These are phyloP conservation scores for Rubia tinctorum DNA, from an alignment of 305 asterid genomes.

Conservation along the genomic window DNA sequence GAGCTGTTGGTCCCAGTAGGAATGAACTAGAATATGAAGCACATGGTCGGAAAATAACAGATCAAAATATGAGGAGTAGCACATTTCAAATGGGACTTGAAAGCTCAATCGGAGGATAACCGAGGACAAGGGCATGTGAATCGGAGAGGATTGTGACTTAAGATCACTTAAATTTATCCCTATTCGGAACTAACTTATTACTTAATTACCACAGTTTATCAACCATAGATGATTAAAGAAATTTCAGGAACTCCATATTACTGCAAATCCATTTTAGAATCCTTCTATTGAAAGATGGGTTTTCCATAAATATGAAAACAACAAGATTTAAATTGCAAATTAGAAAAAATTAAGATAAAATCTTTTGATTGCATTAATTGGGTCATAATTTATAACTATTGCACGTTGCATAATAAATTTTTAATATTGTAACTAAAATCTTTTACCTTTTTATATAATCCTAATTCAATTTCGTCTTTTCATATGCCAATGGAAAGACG, in stretches of 20 bases:
- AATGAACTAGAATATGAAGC: not conserved
- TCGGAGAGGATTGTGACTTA: not conserved
- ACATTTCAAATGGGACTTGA: not conserved
- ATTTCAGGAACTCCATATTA: not conserved
- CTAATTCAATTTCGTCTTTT: no score
- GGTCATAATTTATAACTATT: no score
- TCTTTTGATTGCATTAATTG: no score
- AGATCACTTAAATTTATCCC: not conserved
- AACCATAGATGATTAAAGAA: not conserved
- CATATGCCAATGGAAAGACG: no score
- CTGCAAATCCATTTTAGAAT: no score
- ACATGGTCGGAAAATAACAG: not conserved
- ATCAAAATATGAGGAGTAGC: not conserved
- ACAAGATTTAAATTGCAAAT: no score
- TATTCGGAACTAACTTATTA: not conserved
- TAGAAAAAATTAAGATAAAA: no score
- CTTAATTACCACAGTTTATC: not conserved
- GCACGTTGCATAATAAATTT: no score
- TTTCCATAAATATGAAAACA: no score
- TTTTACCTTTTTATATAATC: no score
- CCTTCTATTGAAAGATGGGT: no score
- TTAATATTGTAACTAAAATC: no score
- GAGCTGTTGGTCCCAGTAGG: not conserved
- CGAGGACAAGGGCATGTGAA: constrained; percentile 6
- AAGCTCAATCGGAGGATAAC: not conserved